Evolutionary conservation across 2,329 filamentous ascomycete genomes (phyloP), one percentile per base, ranked within the genome.

Genomic region (Ophiocordyceps sinensis): DNA sequence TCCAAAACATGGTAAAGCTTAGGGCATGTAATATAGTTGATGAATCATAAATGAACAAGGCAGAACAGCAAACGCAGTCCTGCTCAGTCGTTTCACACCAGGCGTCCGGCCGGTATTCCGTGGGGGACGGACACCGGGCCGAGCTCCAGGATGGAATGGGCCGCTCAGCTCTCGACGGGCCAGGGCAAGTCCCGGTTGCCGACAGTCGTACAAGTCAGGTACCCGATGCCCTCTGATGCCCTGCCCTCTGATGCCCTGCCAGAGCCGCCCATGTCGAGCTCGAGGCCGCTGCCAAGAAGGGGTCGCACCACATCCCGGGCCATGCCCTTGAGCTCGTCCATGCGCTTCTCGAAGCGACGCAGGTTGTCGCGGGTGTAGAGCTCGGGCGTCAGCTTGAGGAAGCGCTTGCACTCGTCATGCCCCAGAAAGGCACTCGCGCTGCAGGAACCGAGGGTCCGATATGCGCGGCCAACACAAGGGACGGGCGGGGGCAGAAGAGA

Each of bases 391-490:
- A 89, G 66, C 58, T 94, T 93, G 40, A 95, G 71, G 53, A 95
- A 95, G 19, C 77, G 77, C 61, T 94, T 95, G 56, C 89, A 82
- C 48, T 94, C 88, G 49, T 94, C 87, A 57, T 89, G 86, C 2
- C 68, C 62, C 5, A 96, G 74, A 55, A 91, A 95, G 0, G 71
- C 68, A 0, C 75, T 65, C 13, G 59, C 45, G 4, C 66, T 66
- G 3, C 73, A 65, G 5, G 75, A 72, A 28, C 86, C 87, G 9
- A 95, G 69, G 2, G 82, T 72, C 35, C 85, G 77, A 59, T 89
- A 94, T 2, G 88, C 75, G 37, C 82, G 76, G 4, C 86, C 86
- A 2, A 77, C 59, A 14, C 75, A 70, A 2, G 76, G 71, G 31
- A 78, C 65, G 2, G 67, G 66, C n/a, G 68, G 59, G 41, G 32